Base-by-base conservation (phyloP, 306 rosid species). In the Pueraria montana region DNA sequence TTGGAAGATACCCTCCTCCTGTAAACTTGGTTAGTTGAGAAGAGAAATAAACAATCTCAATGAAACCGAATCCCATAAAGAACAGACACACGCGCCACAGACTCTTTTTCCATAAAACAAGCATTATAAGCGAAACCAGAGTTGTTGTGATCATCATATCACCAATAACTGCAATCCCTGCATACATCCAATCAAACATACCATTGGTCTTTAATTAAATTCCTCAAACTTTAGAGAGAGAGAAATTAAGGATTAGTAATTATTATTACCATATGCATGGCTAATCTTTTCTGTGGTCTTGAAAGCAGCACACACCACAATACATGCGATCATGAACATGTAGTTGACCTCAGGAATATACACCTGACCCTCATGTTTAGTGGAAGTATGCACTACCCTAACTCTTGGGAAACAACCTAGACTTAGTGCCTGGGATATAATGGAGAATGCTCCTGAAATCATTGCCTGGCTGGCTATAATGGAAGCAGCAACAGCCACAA, bases 391-490 rank as follows among this genome's bases (percentile, higher is more conserved):
- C 30, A 92, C 79, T n/a, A 94, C 91, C 83, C 86, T 91, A n/a
- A 94, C 89, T 77, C 91, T 82, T 3, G 98, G 97, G 80, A 94
- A 94, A 79, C 97, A 92, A 45, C 97, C 97, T 10, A 92, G 72
- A 84, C 84, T 89, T 2, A 92, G 84, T 2, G 92, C 93, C 53
- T 92, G 98, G 3, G 92, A 61, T 43, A 94, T 87, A 8, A 94
- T 94, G 4, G 97, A 79, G 75, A 94, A 94, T 26, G 98, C 88
- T 78, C 98, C 98, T 0, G 98, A 84, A 66, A 94, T 92, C 98
- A 94, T 94, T 56, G 98, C 97, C 55, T 94, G 97, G 72, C 97
- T 92, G 5, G 97, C 97, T 48, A 94, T 92, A 30, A 94, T 91
- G 12, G 98, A 76, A 38, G 98, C 97, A 7, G 74, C 96, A 72